A percentile compares a stretch with the other conserved stretches of the same genome.
Evolutionary conservation across 106 monocot species (phyloP).

Genomic region (Hemerocallis citrina): DNA sequence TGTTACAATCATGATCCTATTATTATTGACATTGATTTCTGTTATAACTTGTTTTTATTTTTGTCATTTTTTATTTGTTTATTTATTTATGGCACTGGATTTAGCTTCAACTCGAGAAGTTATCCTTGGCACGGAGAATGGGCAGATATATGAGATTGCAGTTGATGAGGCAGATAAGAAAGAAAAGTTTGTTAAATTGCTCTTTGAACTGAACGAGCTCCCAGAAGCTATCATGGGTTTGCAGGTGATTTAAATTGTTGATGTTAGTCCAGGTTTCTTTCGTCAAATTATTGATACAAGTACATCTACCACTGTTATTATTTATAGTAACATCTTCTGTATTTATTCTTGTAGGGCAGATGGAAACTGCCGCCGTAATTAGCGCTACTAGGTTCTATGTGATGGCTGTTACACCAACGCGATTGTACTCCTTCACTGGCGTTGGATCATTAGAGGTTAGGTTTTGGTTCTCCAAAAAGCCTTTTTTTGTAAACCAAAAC

Average conservation of each 20-base stretch:
- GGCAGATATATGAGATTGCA: constrained; percentile 77
- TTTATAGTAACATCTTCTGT: constrained; percentile 1
- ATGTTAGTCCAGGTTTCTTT: neutral
- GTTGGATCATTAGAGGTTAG: constrained; percentile 86
- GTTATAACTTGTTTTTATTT: neutral
- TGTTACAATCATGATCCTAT: no score
- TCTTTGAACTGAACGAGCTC: constrained; percentile 82
- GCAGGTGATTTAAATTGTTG: constrained; percentile 40
- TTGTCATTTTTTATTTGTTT: neutral
- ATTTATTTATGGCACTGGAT: neutral
- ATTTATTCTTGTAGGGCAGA: constrained; percentile 34
- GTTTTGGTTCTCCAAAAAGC: neutral
- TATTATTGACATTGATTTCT: no score
- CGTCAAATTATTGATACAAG: neutral
- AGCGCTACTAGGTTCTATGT: constrained; percentile 83
- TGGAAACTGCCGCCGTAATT: constrained; percentile 70
- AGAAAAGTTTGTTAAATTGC: constrained; percentile 82
- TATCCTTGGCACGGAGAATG: constrained; percentile 83
- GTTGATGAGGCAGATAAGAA: constrained; percentile 93
- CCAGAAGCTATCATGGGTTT: constrained; percentile 85
- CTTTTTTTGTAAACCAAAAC: neutral
- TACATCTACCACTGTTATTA: neutral
- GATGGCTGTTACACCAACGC: constrained; percentile 94
- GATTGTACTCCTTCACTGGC: constrained; percentile 95
- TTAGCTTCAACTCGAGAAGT: constrained; percentile 89